These are phyloP conservation scores for Telopea speciosissima DNA, from an alignment of 177 flowering plant genomes.

Conservation along the genomic window DNA sequence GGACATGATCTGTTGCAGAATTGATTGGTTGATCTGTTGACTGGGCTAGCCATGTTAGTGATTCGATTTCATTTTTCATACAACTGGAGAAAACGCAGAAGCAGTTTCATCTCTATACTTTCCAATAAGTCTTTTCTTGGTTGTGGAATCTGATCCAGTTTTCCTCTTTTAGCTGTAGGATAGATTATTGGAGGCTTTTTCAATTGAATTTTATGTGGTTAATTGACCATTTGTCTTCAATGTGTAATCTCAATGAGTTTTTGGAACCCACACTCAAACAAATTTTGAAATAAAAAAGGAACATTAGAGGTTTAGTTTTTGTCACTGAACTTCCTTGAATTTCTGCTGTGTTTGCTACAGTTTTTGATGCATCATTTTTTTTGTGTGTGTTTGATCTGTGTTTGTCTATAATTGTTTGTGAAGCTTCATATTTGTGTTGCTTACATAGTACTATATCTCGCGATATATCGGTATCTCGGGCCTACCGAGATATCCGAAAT, in stretches of 20 bases:
- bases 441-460: no score
- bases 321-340: not conserved
- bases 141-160: not conserved
- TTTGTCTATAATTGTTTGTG: not conserved
- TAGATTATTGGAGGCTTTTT: not conserved
- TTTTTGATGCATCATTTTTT: not conserved
- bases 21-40: not conserved
- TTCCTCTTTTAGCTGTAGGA: not conserved
- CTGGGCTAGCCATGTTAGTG: not conserved
- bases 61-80: not conserved
- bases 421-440: not conserved
- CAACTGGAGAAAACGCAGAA: not conserved
- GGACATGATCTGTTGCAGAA: not conserved
- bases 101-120: not conserved
- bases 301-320: not conserved
- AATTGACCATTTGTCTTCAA: not conserved
- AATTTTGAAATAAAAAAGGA: not conserved
- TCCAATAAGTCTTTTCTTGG: not conserved
- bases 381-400: not conserved
- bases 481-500: no score
- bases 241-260: not conserved
- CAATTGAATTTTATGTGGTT: not conserved
- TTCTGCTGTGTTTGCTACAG: not conserved
- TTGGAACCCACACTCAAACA: not conserved
- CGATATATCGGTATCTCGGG: no score